Base-by-base conservation (phyloP, 2,329 filamentous ascomycete genomes). In the Xylariaceae sp. region DNA sequence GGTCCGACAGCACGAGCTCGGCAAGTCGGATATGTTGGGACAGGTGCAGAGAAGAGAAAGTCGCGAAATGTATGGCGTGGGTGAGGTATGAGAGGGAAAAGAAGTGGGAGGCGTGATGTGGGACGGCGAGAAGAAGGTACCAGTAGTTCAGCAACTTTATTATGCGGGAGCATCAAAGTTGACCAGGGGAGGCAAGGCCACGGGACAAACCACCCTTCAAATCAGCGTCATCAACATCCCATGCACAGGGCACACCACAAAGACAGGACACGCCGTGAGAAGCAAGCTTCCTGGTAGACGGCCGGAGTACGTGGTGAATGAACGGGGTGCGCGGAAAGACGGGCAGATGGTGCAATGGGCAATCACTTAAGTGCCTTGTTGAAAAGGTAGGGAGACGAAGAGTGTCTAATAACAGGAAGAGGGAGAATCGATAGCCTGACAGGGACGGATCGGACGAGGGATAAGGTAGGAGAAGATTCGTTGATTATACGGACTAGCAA, bases 121-220 rank as follows among this genome's bases (percentile, higher is more conserved):
- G 50, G 56, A 58, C 53, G 39, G 52, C 50, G 48, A 48, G 43
- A 49, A 48, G 54, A 52, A 52, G 48, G 54, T 49, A 43, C 51
- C 33, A n/a, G 44, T 45, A 55, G 53, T 28, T 46, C 53, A 58
- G 56, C 59, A 63, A 60, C 49, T 61, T 63, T 60, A 65, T 61
- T 60, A 57, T 61, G 54, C 62, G 60, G 62, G 64, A 64, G 62
- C 54, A 57, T 60, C 54, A 44, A 60, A 41, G 62, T 62, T 50
- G 58, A 63, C 58, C 53, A 60, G 59, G 63, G 63, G 60, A 63
- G 57, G 55, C 60, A 55, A 62, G 63, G 61, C 63, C 59, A 62
- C 63, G 62, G 63, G 61, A 66, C 62, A 62, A 54, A 51, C 54
- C 52, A 48, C 60, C 59, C 60, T 61, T 61, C 61, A 59, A 66